Evolutionary conservation across 208 protist species (phyloP), one percentile per base, ranked within the genome.

Genomic region (Blastocrithidia nonstop): DNA sequence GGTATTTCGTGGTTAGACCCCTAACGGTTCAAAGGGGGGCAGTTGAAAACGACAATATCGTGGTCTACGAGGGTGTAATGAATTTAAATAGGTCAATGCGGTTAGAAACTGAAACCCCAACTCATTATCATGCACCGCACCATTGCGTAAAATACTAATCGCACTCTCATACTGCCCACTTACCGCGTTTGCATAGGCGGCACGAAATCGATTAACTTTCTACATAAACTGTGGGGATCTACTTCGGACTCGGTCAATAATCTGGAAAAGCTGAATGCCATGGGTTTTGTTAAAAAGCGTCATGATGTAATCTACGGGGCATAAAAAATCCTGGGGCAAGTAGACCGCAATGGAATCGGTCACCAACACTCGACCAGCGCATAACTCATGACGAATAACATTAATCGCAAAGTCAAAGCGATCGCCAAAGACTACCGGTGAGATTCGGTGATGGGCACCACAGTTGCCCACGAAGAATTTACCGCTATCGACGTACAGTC

Each of bases 381-480:
- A 41, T 11, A 71, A 26, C 22, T 66, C 46, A 53, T 66, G 44
- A 22, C 48, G 51, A 1, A 50, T 20, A 0, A 66, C 31, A 31
- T 60, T 53, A 15, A 67, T n/a, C 4, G 33, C 25, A 29, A 77
- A 61, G 36, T 64, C 48, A 17, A 71, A 26, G 21, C 63, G 57
- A 21, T 68, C 57, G 7, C 68, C 68, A 7, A 61, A 63, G 21
- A 77, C 29, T 11, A 64, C 55, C 15, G 61, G 68, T 1, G 68
- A 32, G 25, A 57, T 54, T 24, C 68, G 63, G 26, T 45, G 37
- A 49, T 71, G 51, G 1, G 68, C 63, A 33, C 76, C 76, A 55
- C 67, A 81, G 25, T 61, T 75, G 25, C 71, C 76, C 2, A 77
- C 70, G 36, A 66, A 70, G 45, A 73, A 66, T 16, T 62, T 55